These are phyloP conservation scores for Chloris gayana DNA, from an alignment of 176 grass and related monocot species.

Conservation along the genomic window DNA sequence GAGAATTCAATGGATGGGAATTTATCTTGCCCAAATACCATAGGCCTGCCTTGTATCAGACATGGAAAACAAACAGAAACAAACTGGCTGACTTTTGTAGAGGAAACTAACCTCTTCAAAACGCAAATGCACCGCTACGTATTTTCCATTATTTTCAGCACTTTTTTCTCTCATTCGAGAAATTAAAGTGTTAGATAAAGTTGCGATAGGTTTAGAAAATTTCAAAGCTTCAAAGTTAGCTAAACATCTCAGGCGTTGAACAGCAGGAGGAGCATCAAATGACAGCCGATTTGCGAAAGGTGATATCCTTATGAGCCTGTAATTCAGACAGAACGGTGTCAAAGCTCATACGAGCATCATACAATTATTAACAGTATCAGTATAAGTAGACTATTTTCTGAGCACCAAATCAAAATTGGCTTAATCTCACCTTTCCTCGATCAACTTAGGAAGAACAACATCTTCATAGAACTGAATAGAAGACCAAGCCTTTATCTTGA, in stretches of 20 bases:
- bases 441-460: constrained; percentile 83
- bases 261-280: constrained; percentile 79
- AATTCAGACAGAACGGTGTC: constrained; percentile 13
- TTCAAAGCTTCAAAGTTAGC: constrained; percentile 96
- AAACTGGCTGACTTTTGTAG: neutral
- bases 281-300: constrained; percentile 95
- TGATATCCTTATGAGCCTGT: constrained; percentile 93
- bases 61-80: constrained; percentile 6
- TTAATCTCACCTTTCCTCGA: constrained; percentile 85
- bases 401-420: constrained; percentile 26
- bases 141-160: constrained; percentile 68
- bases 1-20: constrained; percentile 9
- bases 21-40: constrained; percentile 2
- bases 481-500: constrained; percentile 98
- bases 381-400: constrained; percentile 7
- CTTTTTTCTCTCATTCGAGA: constrained; percentile 92
- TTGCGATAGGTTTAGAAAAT: constrained; percentile 85
- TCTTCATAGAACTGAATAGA: constrained; percentile 84
- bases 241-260: constrained; percentile 89
- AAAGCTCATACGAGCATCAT: constrained; percentile 17
- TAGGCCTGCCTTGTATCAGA: neutral
- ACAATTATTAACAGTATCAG: constrained; percentile 11
- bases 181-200: constrained; percentile 74
- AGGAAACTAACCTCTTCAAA: constrained; percentile 91
- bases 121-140: constrained; percentile 91